phyloP scores from a whole-genome alignment of 2,329 filamentous ascomycete genomes.

The Alternaria rosae region DNA sequence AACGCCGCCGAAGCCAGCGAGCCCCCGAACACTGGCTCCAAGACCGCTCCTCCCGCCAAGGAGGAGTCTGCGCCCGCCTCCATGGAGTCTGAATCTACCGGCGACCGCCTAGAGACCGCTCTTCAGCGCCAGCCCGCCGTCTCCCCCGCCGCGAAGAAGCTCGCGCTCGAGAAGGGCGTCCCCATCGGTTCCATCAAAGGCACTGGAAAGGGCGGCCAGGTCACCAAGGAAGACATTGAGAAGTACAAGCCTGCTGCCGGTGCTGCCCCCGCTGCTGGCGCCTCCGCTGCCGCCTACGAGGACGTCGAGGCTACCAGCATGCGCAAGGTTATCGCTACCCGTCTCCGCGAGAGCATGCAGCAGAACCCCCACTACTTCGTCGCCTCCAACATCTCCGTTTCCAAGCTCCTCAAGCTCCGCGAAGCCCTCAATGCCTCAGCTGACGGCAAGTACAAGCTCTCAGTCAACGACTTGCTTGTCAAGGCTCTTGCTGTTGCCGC shows the following conservation, averaged over 20 bases:
- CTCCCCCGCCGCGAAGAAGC: slow-evolving; percentile 75
- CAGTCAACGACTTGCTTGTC: slow-evolving; percentile 99
- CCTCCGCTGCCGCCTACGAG: slow-evolving; percentile 73
- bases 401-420: slow-evolving; percentile 95
- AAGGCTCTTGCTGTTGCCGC: slow-evolving; percentile 91
- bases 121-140: slow-evolving; percentile 83
- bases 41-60: slow-evolving; percentile 63
- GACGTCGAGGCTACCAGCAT: slow-evolving; percentile 87
- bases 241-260: slow-evolving; percentile 71
- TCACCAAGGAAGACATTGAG: slow-evolving; percentile 93
- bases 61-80: slow-evolving; percentile 62
- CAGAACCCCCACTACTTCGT: slow-evolving; percentile 99
- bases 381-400: slow-evolving; percentile 86
- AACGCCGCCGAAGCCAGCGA: slow-evolving; percentile 68
- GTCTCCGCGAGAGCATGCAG: slow-evolving; percentile 86
- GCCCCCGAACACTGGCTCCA: slow-evolving; percentile 63
- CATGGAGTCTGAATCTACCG: slow-evolving; percentile 75
- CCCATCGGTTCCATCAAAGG: slow-evolving; percentile 82
- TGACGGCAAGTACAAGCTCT: slow-evolving; percentile 97
- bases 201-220: slow-evolving; percentile 81
- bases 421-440: slow-evolving; percentile 87
- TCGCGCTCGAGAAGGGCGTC: slow-evolving; percentile 86
- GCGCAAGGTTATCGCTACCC: slow-evolving; percentile 96
- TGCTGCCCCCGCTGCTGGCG: slow-evolving; percentile 56
- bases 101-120: slow-evolving; percentile 80